These are phyloP conservation scores for Phyllosticta capitalensis DNA, from an alignment of 2,329 filamentous ascomycete species.

Conservation along the genomic window DNA sequence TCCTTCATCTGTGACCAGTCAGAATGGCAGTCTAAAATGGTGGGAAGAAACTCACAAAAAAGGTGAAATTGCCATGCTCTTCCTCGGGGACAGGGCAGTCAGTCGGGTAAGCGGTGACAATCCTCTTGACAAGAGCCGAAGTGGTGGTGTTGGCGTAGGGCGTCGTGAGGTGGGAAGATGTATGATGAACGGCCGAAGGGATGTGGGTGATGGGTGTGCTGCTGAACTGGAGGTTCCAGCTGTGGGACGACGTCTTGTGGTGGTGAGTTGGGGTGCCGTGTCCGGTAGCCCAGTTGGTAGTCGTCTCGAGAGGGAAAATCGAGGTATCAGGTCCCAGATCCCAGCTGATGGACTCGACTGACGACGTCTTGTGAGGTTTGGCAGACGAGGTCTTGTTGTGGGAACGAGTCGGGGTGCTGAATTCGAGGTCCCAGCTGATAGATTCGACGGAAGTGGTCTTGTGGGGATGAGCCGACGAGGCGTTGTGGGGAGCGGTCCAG, in stretches of 20 bases:
- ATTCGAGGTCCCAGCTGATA: background rate
- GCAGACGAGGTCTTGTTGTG: too few relatives aligned
- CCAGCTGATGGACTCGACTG: too few relatives aligned
- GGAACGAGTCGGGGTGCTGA: background rate
- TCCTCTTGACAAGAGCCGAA: background rate
- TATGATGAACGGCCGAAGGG: background rate
- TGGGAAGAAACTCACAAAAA: conserved; percentile 15
- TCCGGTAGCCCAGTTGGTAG: too few relatives aligned
- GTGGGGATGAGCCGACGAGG: background rate
- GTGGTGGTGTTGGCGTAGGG: background rate
- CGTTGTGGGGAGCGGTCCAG: background rate
- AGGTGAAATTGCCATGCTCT: conserved; percentile 36
- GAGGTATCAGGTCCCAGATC: too few relatives aligned
- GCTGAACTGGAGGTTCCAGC: background rate
- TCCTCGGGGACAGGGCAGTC: conserved; percentile 16
- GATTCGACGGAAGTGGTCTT: background rate
- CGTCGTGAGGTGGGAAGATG: background rate
- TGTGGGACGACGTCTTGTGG: background rate
- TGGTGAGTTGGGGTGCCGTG: background rate
- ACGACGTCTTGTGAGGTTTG: too few relatives aligned
- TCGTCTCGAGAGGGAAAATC: too few relatives aligned
- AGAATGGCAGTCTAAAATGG: conserved; percentile 21
- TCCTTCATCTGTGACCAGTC: conserved; percentile 25
- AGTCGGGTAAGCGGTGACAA: background rate
- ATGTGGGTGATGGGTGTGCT: background rate